Evolutionary conservation across 2,329 filamentous ascomycete species (phyloP).

Genomic region (Ophiocordyceps unilateralis): DNA sequence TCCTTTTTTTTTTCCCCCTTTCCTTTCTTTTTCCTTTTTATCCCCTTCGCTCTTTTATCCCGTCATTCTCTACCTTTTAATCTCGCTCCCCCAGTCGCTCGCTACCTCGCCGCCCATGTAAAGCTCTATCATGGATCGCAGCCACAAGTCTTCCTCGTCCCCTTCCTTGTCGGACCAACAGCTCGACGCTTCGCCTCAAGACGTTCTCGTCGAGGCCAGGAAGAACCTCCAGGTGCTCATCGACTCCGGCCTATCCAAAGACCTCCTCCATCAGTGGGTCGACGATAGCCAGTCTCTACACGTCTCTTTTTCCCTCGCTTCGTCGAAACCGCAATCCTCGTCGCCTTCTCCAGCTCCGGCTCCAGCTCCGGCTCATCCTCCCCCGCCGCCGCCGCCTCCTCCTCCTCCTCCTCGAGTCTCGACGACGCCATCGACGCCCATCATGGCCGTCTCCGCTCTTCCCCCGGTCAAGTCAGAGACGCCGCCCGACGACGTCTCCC

Average conservation of each 20-base stretch:
- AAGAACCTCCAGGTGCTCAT: conserved; percentile 28
- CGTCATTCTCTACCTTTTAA: too few species aligned
- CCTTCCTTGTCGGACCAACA: conserved; percentile 8
- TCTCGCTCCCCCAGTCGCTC: conserved; percentile 4
- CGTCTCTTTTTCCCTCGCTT: conserved; percentile 9
- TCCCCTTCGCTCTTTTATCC: not conserved
- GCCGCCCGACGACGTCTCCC: conserved; percentile 11
- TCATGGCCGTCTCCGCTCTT: conserved; percentile 7
- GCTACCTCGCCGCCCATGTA: conserved; percentile 9
- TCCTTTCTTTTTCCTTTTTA: conserved; percentile 2
- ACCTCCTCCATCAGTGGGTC: conserved; percentile 23
- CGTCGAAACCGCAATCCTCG: conserved; percentile 4
- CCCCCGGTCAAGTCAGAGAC: conserved; percentile 15
- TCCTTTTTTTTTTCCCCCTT: conserved; percentile 3
- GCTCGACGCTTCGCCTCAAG: conserved; percentile 20
- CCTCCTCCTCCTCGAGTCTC: conserved; percentile 1
- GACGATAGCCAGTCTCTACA: conserved; percentile 18
- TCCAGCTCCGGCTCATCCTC: conserved; percentile 10
- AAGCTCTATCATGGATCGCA: conserved; percentile 15
- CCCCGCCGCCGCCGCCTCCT: conserved; percentile 5
- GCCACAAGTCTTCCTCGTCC: conserved; percentile 7
- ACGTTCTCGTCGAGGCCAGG: conserved; percentile 26
- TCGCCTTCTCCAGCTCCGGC: conserved; percentile 11
- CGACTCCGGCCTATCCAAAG: conserved; percentile 25
- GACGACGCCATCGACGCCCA: conserved; percentile 1